Percentiles rank a stretch among this genome's conserved stretches.
Evolutionary conservation across 2,329 filamentous ascomycete species (phyloP).

Genomic region (Trichoderma atroviride): DNA sequence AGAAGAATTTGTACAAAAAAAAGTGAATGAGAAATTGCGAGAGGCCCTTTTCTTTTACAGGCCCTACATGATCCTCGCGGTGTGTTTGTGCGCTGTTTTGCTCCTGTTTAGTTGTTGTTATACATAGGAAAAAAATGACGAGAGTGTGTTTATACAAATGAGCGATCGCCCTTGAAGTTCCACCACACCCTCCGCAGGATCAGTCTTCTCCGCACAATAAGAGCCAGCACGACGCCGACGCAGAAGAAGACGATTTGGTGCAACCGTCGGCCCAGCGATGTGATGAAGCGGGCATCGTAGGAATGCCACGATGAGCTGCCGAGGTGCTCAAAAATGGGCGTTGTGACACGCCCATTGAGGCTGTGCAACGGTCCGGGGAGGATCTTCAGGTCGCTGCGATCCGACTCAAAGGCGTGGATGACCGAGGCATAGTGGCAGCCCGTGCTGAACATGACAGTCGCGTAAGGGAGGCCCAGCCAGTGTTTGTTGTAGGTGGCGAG

Average conservation of each 20-base stretch:
- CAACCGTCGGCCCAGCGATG: constrained; percentile 27
- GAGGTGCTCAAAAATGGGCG: constrained; percentile 46
- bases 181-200: constrained; percentile 30
- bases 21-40: not conserved
- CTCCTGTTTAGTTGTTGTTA: not conserved
- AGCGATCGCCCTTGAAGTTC: constrained; percentile 14
- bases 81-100: not conserved
- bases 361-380: constrained; percentile 43
- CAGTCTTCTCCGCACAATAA: constrained; percentile 29
- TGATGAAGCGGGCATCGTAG: constrained; percentile 38
- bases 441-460: constrained; percentile 49
- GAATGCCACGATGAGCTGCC: constrained; percentile 48
- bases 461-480: constrained; percentile 46
- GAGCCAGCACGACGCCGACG: constrained; percentile 30
- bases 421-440: constrained; percentile 48
- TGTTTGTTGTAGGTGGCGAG: constrained; percentile 41
- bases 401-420: constrained; percentile 42
- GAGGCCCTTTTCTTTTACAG: not conserved
- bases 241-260: constrained; percentile 31
- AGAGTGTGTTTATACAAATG: constrained; percentile 6
- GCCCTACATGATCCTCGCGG: constrained; percentile 9
- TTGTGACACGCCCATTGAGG: constrained; percentile 44
- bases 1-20: not conserved
- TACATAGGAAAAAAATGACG: not conserved
- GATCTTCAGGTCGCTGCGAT: constrained; percentile 41